phyloP scores from a whole-genome alignment of 805 yeast genomes.

The Danielozyma ontarioensis region DNA sequence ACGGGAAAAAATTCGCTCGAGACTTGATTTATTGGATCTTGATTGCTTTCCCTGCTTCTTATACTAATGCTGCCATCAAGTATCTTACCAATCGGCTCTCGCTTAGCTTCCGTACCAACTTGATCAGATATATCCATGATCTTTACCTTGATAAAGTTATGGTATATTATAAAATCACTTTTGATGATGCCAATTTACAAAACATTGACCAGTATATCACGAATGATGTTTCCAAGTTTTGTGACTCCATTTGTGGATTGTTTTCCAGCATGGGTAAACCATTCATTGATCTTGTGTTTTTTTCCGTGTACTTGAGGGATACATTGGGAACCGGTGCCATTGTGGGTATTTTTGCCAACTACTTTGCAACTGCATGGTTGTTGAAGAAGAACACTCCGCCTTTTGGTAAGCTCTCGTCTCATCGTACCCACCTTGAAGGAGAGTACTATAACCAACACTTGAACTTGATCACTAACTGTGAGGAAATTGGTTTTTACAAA shows the following conservation, averaged over 20 bases:
- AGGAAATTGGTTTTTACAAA: conserved; percentile 90
- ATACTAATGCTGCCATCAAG: conserved; percentile 86
- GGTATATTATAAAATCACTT: conserved; percentile 78
- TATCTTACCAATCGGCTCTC: conserved; percentile 72
- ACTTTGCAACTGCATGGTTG: conserved; percentile 71
- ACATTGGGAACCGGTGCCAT: conserved; percentile 86
- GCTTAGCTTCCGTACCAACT: conserved; percentile 76
- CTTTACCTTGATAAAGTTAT: conserved; percentile 74
- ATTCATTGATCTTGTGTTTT: conserved; percentile 75
- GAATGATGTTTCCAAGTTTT: conserved; percentile 75
- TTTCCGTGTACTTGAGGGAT: conserved; percentile 77
- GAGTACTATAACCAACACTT: conserved; percentile 82
- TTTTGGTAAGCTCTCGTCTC: conserved; percentile 71
- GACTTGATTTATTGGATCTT: conserved; percentile 84
- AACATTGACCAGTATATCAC: conserved; percentile 86
- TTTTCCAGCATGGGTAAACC: conserved; percentile 93
- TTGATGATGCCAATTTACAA: conserved; percentile 48
- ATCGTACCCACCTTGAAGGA: conserved; percentile 77
- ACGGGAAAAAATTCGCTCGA: conserved; percentile 65
- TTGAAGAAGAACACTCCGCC: conserved; percentile 76
- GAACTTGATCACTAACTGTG: conserved; percentile 81
- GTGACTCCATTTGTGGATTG: conserved; percentile 74
- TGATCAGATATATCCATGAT: conserved; percentile 85
- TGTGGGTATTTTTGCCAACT: conserved; percentile 74
- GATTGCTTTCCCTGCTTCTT: conserved; percentile 89